Evolutionary conservation across 2,329 filamentous ascomycete genomes (phyloP).

Genomic region (Conoideocrella luteorostrata): DNA sequence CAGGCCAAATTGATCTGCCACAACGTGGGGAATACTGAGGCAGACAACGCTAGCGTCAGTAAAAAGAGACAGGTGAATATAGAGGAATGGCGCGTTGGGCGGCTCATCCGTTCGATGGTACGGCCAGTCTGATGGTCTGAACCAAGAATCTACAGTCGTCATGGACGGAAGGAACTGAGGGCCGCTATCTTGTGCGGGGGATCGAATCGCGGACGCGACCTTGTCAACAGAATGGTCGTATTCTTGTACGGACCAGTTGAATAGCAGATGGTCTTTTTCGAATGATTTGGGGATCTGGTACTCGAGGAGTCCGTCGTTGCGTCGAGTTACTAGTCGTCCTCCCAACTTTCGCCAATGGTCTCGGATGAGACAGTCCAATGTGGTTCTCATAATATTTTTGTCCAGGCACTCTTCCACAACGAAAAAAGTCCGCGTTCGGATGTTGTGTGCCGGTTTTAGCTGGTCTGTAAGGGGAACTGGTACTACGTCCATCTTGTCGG

Average conservation of each 20-base stretch:
- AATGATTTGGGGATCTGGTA: conserved; percentile 6
- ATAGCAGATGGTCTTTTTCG: background rate
- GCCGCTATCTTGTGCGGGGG: conserved; percentile 1
- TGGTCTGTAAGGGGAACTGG: background rate
- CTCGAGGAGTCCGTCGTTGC: background rate
- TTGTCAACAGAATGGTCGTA: conserved; percentile 3
- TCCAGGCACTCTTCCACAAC: conserved; percentile 4
- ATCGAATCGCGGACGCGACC: background rate
- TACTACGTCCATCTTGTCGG: conserved; percentile 8
- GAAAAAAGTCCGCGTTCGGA: conserved; percentile 7
- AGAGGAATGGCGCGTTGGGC: conserved; percentile 2
- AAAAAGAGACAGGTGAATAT: conserved; percentile 5
- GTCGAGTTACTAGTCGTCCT: conserved; percentile 1
- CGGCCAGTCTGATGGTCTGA: conserved; percentile 7
- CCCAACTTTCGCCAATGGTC: conserved; percentile 6
- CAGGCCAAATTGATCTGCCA: conserved; percentile 6
- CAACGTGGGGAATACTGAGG: background rate
- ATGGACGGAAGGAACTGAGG: background rate
- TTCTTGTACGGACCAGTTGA: conserved; percentile 1
- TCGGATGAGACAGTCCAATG: conserved; percentile 5
- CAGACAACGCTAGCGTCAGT: conserved; percentile 2
- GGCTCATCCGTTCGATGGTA: background rate
- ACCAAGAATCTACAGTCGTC: background rate
- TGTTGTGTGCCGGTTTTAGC: background rate
- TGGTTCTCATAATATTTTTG: background rate